phyloP scores from a whole-genome alignment of 805 yeast species.

The Kluyveromyces aestuarii region DNA sequence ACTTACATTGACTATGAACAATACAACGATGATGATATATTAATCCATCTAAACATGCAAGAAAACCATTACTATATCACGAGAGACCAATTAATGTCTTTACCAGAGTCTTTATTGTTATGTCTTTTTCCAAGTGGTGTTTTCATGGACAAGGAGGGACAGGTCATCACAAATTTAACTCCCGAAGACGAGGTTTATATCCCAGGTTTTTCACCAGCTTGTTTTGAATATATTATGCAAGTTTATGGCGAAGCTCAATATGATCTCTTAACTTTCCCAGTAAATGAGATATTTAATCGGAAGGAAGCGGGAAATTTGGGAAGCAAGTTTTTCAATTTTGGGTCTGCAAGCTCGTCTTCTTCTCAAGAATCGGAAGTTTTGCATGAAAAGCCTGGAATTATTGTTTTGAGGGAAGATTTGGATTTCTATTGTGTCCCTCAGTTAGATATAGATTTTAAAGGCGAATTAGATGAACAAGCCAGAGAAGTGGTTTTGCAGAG shows the following conservation, averaged over 20 bases:
- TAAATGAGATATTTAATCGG: constrained; percentile 31
- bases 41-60: constrained; percentile 69
- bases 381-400: constrained; percentile 77
- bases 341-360: constrained; percentile 8
- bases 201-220: constrained; percentile 68
- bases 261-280: constrained; percentile 37
- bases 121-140: constrained; percentile 90
- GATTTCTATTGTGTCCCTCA: constrained; percentile 84
- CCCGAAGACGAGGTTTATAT: constrained; percentile 75
- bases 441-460: constrained; percentile 33
- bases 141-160: constrained; percentile 66
- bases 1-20: constrained; percentile 10
- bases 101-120: constrained; percentile 83
- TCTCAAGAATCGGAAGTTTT: constrained; percentile 49
- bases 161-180: constrained; percentile 67
- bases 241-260: constrained; percentile 62
- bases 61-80: constrained; percentile 68
- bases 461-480: constrained; percentile 41
- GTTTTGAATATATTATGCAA: constrained; percentile 75
- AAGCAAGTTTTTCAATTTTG: constrained; percentile 23
- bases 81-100: constrained; percentile 79
- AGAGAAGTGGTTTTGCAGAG: constrained; percentile 26
- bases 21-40: constrained; percentile 37
- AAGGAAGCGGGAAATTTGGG: constrained; percentile 9
- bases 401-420: constrained; percentile 86